Evolutionary conservation across 2,329 filamentous ascomycete genomes (phyloP).

Genomic region (Stagonosporopsis tanaceti): DNA sequence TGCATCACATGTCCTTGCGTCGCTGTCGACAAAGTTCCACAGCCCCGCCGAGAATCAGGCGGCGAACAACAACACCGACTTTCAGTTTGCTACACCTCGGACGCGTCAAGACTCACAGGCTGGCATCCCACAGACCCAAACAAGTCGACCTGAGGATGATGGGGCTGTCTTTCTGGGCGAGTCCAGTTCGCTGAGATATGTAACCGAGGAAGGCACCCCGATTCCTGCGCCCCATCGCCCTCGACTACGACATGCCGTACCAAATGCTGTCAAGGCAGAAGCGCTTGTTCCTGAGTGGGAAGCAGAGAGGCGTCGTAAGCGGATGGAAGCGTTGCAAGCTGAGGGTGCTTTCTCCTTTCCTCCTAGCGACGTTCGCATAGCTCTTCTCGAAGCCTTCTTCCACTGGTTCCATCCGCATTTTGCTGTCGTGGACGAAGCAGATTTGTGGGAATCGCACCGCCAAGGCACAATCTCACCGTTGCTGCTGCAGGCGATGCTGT

Average conservation of each 20-base stretch:
- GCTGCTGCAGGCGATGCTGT: slow-evolving; percentile 62
- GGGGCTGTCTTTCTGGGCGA: slow-evolving; percentile 54
- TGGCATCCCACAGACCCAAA: slow-evolving; percentile 25
- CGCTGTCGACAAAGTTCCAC: slow-evolving; percentile 38
- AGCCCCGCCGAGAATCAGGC: slow-evolving; percentile 28
- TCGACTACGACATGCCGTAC: slow-evolving; percentile 43
- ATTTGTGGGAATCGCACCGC: slow-evolving; percentile 52
- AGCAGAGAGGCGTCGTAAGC: slow-evolving; percentile 41
- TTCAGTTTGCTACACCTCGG: slow-evolving; percentile 26
- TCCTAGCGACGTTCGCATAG: slow-evolving; percentile 52
- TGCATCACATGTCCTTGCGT: slow-evolving; percentile 41
- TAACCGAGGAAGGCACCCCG: slow-evolving; percentile 49
- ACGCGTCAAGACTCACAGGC: slow-evolving; percentile 20
- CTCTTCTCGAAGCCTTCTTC: slow-evolving; percentile 62
- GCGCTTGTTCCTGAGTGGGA: slow-evolving; percentile 50
- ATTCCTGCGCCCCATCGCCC: slow-evolving; percentile 28
- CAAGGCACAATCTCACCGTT: slow-evolving; percentile 58
- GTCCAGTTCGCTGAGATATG: slow-evolving; percentile 59
- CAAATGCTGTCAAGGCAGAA: slow-evolving; percentile 45
- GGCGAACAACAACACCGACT: slow-evolving; percentile 16
- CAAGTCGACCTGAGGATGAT: slow-evolving; percentile 34
- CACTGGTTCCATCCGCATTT: slow-evolving; percentile 66
- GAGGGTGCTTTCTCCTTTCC: slow-evolving; percentile 59
- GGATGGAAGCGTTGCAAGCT: slow-evolving; percentile 48
- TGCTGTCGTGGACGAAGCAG: slow-evolving; percentile 60